phyloP scores from a whole-genome alignment of 2,329 filamentous ascomycete genomes.

The Aspergillus sp. region DNA sequence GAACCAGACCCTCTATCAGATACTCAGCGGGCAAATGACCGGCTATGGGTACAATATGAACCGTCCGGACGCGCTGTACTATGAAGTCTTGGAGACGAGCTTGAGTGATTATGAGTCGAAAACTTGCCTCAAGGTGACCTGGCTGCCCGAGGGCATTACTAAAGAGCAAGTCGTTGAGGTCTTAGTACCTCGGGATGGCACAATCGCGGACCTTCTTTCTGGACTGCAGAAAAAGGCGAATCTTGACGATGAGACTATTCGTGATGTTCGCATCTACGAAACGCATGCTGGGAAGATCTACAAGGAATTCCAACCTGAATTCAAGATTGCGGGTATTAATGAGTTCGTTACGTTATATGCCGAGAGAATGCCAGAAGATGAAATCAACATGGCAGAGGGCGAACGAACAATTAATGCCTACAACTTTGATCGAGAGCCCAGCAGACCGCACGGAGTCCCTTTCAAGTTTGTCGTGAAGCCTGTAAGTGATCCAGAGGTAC shows the following conservation, averaged over 20 bases:
- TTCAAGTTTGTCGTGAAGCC: constrained; percentile 87
- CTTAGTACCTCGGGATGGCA: constrained; percentile 83
- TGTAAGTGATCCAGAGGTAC: constrained; percentile 51
- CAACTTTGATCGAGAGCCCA: constrained; percentile 89
- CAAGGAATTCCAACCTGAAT: constrained; percentile 69
- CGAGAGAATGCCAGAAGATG: constrained; percentile 74
- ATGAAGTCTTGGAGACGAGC: constrained; percentile 92
- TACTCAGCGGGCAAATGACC: constrained; percentile 73
- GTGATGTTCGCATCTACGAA: constrained; percentile 78
- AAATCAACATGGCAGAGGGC: constrained; percentile 59
- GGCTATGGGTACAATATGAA: constrained; percentile 68
- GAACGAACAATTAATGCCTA: constrained; percentile 75
- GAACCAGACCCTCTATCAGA: constrained; percentile 71
- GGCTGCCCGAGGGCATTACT: constrained; percentile 83
- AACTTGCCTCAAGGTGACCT: constrained; percentile 78
- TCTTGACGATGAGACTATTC: constrained; percentile 71
- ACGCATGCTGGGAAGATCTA: constrained; percentile 79
- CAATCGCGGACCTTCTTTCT: constrained; percentile 73
- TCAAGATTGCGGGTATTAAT: constrained; percentile 75
- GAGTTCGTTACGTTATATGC: constrained; percentile 83
- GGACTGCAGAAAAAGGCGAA: constrained; percentile 77
- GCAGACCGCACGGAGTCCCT: constrained; percentile 79
- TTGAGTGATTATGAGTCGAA: constrained; percentile 90
- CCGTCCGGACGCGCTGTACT: constrained; percentile 77
- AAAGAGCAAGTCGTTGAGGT: constrained; percentile 87